phyloP scores from a whole-genome alignment of 495 filamentous ascomycete genomes.

The Aspergillus egyptiacus region DNA sequence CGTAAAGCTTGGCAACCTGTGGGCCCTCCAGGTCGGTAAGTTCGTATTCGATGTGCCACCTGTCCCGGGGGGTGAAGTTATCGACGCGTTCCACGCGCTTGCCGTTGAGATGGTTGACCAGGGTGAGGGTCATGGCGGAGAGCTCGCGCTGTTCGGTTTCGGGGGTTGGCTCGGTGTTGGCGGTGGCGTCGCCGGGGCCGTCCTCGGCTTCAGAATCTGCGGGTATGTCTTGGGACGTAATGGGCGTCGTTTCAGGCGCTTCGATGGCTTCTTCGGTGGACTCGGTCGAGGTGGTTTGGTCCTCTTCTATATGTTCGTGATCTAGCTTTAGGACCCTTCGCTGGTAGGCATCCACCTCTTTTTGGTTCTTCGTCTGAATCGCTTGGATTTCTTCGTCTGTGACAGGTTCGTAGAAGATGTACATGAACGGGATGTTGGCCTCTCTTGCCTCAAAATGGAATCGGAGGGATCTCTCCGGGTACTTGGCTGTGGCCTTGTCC shows the following conservation, averaged over 20 bases:
- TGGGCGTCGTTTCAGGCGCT: background rate
- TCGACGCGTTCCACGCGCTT: constrained; percentile 54
- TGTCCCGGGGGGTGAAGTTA: constrained; percentile 42
- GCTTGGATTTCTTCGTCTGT: constrained; percentile 60
- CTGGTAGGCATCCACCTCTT: constrained; percentile 62
- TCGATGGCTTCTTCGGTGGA: background rate
- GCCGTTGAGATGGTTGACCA: constrained; percentile 70
- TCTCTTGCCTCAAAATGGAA: constrained; percentile 81
- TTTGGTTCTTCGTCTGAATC: constrained; percentile 63
- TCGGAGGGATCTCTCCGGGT: constrained; percentile 65
- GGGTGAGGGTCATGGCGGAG: constrained; percentile 52
- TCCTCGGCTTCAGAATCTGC: background rate
- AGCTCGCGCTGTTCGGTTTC: constrained; percentile 44
- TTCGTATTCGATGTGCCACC: constrained; percentile 74
- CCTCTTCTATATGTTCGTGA: constrained; percentile 4
- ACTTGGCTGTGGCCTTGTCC: constrained; percentile 65
- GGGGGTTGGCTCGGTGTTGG: background rate
- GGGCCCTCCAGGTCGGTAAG: constrained; percentile 49
- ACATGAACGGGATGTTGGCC: constrained; percentile 61
- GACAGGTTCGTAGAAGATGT: constrained; percentile 83
- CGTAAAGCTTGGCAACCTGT: constrained; percentile 44
- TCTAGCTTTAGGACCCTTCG: constrained; percentile 43
- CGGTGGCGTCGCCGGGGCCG: background rate
- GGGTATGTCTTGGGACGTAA: background rate
- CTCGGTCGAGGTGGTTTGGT: background rate